Conservation (phyloP, 2,329 filamentous ascomycete species). For the Ophiocordyceps camponoti-rufipedis region DNA sequence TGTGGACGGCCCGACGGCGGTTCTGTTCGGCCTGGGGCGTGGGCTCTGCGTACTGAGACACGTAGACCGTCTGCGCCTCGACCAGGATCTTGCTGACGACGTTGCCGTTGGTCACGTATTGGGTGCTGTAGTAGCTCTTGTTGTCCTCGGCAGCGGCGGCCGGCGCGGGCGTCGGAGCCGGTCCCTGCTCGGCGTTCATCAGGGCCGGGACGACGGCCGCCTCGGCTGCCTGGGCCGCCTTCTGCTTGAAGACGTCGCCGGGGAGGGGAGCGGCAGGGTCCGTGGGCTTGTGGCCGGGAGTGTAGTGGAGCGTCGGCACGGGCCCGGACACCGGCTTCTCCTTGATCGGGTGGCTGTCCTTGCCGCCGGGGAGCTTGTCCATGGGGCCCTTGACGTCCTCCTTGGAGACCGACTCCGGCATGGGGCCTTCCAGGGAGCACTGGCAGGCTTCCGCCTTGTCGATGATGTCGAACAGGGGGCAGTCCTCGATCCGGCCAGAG, state of each 20-base stretch:
- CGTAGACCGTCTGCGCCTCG: slow-evolving; percentile 35
- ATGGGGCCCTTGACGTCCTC: slow-evolving; percentile 43
- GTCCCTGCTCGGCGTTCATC: background rate
- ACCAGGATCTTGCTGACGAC: slow-evolving; percentile 37
- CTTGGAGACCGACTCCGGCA: slow-evolving; percentile 31
- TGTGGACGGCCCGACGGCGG: slow-evolving; percentile 12
- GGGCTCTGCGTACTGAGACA: slow-evolving; percentile 23
- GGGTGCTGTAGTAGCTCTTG: slow-evolving; percentile 25
- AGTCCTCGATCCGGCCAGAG: slow-evolving; percentile 54
- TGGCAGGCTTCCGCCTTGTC: slow-evolving; percentile 32
- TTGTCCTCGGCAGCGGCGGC: slow-evolving; percentile 6
- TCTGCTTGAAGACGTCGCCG: slow-evolving; percentile 24
- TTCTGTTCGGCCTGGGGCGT: too few species aligned
- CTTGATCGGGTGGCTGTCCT: slow-evolving; percentile 5
- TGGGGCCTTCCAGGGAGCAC: slow-evolving; percentile 39
- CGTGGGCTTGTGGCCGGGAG: slow-evolving; percentile 15
- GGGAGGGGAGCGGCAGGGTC: slow-evolving; percentile 17
- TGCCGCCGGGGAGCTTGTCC: slow-evolving; percentile 42
- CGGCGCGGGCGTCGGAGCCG: slow-evolving; percentile 2
- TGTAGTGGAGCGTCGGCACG: slow-evolving; percentile 11
- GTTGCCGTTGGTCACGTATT: slow-evolving; percentile 30
- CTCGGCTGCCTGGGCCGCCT: slow-evolving; percentile 3
- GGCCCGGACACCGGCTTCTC: slow-evolving; percentile 1
- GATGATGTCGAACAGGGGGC: slow-evolving; percentile 56
- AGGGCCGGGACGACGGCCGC: background rate